A percentile compares a stretch with the other conserved stretches of the same genome.
These are phyloP conservation scores for Pisolithus microcarpus DNA, from an alignment of 768 basidiomycete genomes.

Conservation along the genomic window DNA sequence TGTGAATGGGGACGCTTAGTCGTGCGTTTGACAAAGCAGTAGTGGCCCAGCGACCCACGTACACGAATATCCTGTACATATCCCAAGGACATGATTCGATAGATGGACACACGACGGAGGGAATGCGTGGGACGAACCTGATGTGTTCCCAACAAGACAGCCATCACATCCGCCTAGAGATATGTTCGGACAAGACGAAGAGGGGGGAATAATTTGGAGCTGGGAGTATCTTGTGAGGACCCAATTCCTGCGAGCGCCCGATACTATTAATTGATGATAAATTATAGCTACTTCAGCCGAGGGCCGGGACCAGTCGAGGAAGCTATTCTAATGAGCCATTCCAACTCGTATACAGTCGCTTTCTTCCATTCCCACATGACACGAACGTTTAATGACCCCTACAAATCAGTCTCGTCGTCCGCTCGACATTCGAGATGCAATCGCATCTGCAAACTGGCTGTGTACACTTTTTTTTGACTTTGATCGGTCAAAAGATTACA, in stretches of 20 bases:
- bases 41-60: slow-evolving; percentile 1
- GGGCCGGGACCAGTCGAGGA: slow-evolving; percentile 8
- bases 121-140: slow-evolving; percentile 8
- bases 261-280: slow-evolving; percentile 6
- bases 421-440: no score
- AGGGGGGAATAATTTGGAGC: neutral
- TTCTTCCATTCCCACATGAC: no score
- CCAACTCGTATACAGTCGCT: no score
- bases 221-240: slow-evolving; percentile 13
- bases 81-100: neutral
- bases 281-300: slow-evolving; percentile 5
- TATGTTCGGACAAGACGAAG: neutral
- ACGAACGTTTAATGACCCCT: no score
- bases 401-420: no score
- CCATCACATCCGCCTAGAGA: slow-evolving; percentile 16
- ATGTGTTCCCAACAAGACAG: slow-evolving; percentile 3
- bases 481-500: no score
- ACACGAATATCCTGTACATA: slow-evolving; percentile 16
- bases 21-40: neutral
- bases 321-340: no score
- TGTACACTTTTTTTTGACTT: no score
- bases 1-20: slow-evolving; percentile 1
- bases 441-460: no score
- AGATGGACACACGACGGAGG: neutral
- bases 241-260: slow-evolving; percentile 1